Conservation (phyloP, 179 eudicot species). For the Spinacia oleracea region DNA sequence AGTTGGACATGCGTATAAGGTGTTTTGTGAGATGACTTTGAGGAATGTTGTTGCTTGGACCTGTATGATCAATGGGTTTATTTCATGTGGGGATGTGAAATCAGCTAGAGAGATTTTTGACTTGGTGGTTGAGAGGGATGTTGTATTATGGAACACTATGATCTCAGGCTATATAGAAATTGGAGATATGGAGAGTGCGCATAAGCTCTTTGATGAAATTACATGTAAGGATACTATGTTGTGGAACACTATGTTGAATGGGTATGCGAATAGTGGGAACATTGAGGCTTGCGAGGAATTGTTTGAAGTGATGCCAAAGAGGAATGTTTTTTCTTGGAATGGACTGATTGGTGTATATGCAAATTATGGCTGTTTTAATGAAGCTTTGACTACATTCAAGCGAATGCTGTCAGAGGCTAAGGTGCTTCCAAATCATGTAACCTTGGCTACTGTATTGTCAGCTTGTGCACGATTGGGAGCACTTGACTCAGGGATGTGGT, state of each 20-base stretch:
- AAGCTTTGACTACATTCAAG: conserved; percentile 53
- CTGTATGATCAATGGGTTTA: conserved; percentile 54
- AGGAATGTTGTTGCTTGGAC: conserved; percentile 77
- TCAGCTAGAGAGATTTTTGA: conserved; percentile 58
- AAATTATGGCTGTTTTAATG: conserved; percentile 33
- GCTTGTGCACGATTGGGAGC: conserved; percentile 75
- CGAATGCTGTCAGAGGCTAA: conserved; percentile 52
- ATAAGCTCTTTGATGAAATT: conserved; percentile 53
- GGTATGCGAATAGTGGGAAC: conserved; percentile 58
- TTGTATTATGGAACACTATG: conserved; percentile 74
- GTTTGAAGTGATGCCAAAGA: conserved; percentile 56
- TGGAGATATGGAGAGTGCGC: conserved; percentile 59
- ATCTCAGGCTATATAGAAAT: conserved; percentile 51
- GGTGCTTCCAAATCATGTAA: conserved; percentile 61
- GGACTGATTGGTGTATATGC: conserved; percentile 63
- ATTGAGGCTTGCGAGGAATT: conserved; percentile 48
- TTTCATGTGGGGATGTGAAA: conserved; percentile 38
- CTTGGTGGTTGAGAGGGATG: conserved; percentile 65
- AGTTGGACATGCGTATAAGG: conserved; percentile 47
- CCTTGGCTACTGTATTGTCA: conserved; percentile 55
- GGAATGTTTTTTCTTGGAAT: conserved; percentile 77
- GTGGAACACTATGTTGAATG: conserved; percentile 74
- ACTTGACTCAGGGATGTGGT: conserved; percentile 70
- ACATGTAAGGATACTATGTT: conserved; percentile 65
- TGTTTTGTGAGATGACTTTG: conserved; percentile 56